A percentile compares a stretch with the other conserved stretches of the same genome.
phyloP scores from a whole-genome alignment of 2,329 filamentous ascomycete genomes.

The Thelonectria blattea region DNA sequence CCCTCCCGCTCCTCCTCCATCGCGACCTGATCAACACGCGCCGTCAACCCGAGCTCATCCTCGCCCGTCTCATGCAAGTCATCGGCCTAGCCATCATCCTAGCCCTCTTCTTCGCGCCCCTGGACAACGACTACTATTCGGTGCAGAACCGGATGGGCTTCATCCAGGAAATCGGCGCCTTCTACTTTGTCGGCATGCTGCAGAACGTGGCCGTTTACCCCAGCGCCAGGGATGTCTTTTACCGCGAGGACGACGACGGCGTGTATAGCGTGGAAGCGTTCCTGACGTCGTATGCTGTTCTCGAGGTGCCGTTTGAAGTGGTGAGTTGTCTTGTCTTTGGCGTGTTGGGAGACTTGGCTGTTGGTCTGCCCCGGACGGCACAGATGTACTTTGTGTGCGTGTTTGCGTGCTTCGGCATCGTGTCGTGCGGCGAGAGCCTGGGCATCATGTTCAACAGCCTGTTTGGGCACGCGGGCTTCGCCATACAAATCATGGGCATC shows the following conservation, averaged over 20 bases:
- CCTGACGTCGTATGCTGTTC: constrained; percentile 70
- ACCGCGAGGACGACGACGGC: constrained; percentile 75
- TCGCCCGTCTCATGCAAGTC: constrained; percentile 72
- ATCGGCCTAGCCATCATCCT: constrained; percentile 67
- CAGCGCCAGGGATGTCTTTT: constrained; percentile 75
- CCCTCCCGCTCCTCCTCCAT: constrained; percentile 71
- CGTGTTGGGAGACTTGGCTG: constrained; percentile 66
- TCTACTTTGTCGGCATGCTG: constrained; percentile 79
- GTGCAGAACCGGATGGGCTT: constrained; percentile 78
- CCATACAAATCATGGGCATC: constrained; percentile 74
- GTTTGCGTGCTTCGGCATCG: constrained; percentile 75
- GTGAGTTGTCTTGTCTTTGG: constrained; percentile 69
- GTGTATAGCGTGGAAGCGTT: constrained; percentile 76
- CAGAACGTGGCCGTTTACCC: constrained; percentile 81
- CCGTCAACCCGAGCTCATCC: constrained; percentile 67
- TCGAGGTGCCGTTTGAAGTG: constrained; percentile 76
- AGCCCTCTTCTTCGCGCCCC: constrained; percentile 72
- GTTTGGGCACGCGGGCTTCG: constrained; percentile 76
- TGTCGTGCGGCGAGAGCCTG: constrained; percentile 75
- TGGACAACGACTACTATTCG: constrained; percentile 71
- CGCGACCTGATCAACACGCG: constrained; percentile 73
- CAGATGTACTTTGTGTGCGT: constrained; percentile 71
- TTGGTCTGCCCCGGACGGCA: constrained; percentile 67
- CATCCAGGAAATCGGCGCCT: constrained; percentile 72
- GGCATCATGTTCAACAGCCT: constrained; percentile 84